Evolutionary conservation across 2,329 filamentous ascomycete genomes (phyloP), one percentile per base, ranked within the genome.

Genomic region (Calonectria honghensis): DNA sequence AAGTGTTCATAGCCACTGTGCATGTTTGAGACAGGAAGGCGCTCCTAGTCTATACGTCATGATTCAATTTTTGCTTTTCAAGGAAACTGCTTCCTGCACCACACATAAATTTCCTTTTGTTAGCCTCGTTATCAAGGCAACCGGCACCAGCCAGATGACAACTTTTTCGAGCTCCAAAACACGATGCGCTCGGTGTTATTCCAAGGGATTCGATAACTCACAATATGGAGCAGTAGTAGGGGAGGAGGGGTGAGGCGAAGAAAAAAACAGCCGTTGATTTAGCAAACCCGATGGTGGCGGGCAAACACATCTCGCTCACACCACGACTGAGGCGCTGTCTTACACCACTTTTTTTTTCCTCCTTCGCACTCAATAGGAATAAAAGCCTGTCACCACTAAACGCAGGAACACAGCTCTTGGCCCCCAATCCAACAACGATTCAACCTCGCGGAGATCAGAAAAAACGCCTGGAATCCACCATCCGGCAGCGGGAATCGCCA

Each of bases 401-500:
- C 27, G 24, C 32, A 45, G 48, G 65, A 57, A 68, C 65, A 63
- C 51, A 32, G 32, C 48, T 18, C 29, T 39, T n/a, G 13, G 57
- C 51, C 50, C 65, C 35, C 50, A 54, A 68, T 32, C n/a, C 18
- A 31, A 32, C 18, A 20, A 7, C 32, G 48, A 57, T 52, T 68
- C 65, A 68, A 57, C 65, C 48, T 68, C 32, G 50, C 35, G 20
- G 7, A 24, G 41, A 51, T 66, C 64, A 57, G 10, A 37, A 39
- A 39, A 39, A 41, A 27, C 35, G 64, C 64, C 64, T 72, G 45
- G 52, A 68, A 68, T 7, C 64, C 65, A 48, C 27, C 51, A 24
- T 52, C 65, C 29, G 6, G 24, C 14, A 37, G 48, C 35, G 39
- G 14, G 39, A 32, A 31, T 71, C 54, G 70, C 70, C 70, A 68